These are phyloP conservation scores for Beauveria sp. DNA, from an alignment of 2,329 filamentous ascomycete genomes.

Conservation along the genomic window DNA sequence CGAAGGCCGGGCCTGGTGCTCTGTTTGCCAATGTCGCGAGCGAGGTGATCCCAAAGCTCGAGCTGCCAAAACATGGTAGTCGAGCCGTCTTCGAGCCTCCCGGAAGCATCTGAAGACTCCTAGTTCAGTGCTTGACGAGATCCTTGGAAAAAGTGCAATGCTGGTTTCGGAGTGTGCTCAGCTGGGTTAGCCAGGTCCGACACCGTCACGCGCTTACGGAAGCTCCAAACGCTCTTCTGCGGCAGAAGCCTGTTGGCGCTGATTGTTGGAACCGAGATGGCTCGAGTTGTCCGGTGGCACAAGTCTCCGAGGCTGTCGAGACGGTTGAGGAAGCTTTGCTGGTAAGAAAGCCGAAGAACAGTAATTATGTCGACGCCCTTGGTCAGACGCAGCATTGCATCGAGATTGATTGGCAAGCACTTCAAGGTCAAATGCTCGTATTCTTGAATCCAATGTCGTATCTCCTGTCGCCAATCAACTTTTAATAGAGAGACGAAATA, in stretches of 20 bases:
- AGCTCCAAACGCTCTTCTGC: conserved; percentile 43
- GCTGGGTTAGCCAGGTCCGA: conserved; percentile 17
- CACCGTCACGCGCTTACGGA: conserved; percentile 28
- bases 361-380: not conserved
- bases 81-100: not conserved
- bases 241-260: conserved; percentile 47
- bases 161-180: conserved; percentile 19
- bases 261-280: conserved; percentile 45
- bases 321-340: conserved; percentile 41
- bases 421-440: not conserved
- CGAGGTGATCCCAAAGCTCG: conserved; percentile 29
- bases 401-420: not conserved
- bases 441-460: not conserved
- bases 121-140: not conserved
- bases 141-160: conserved; percentile 11
- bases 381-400: not conserved
- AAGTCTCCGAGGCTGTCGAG: conserved; percentile 42
- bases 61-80: conserved; percentile 24
- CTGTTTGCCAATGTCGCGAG: conserved; percentile 31
- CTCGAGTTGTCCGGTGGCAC: conserved; percentile 38
- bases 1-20: conserved; percentile 25
- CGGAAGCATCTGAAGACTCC: not conserved
- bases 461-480: conserved; percentile 6
- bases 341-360: conserved; percentile 14
- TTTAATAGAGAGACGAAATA: not conserved